Evolutionary conservation across 176 grass and related monocot species (phyloP).

Genomic region (Puccinellia tenuiflora): DNA sequence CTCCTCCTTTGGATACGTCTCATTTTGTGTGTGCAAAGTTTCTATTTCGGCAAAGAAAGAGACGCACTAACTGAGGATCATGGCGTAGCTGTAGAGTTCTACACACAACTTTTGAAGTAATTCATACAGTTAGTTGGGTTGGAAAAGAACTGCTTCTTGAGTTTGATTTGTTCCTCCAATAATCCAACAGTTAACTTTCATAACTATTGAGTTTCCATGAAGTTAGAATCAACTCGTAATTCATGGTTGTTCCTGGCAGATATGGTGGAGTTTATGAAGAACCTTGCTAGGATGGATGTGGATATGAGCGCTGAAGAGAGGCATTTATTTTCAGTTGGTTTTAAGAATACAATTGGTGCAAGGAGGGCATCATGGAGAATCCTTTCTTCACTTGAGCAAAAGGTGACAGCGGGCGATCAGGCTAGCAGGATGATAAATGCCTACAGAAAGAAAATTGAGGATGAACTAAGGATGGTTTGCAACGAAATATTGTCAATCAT

Average conservation of each 20-base stretch:
- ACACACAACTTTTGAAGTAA: background rate
- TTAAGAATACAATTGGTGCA: constrained; percentile 70
- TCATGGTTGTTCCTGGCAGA: constrained; percentile 40
- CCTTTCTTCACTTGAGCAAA: constrained; percentile 52
- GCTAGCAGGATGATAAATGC: constrained; percentile 35
- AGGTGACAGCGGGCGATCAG: constrained; percentile 30
- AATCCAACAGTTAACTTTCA: background rate
- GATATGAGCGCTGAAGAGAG: constrained; percentile 83
- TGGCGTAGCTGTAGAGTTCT: background rate
- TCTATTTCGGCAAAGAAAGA: background rate
- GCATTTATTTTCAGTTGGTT: constrained; percentile 65
- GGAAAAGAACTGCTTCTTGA: background rate
- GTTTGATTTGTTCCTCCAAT: background rate
- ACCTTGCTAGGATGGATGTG: constrained; percentile 81
- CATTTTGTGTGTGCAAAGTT: background rate
- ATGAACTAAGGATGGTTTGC: constrained; percentile 60
- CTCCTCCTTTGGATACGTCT: background rate
- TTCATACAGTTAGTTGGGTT: background rate
- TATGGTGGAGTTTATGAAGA: constrained; percentile 79
- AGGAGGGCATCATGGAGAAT: constrained; percentile 79
- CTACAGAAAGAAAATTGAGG: constrained; percentile 71
- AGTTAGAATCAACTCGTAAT: background rate
- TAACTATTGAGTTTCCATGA: background rate
- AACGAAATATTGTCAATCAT: constrained; percentile 84
- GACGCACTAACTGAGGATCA: background rate